Evolutionary conservation across 2,329 filamentous ascomycete genomes (phyloP).

Genomic region (Colletotrichum lentis): DNA sequence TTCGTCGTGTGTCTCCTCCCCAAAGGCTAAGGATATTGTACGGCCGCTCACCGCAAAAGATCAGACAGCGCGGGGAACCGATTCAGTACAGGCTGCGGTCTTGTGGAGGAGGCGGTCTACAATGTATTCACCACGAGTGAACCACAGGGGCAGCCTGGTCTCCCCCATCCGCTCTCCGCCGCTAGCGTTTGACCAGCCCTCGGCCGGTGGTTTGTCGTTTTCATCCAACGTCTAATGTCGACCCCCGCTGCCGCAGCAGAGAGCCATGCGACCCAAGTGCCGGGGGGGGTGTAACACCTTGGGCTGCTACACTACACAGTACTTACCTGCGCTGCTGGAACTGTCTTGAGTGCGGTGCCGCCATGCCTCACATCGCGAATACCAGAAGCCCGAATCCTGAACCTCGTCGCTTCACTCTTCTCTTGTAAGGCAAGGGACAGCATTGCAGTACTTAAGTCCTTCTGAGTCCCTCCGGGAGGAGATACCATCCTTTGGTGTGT

Average conservation of each 20-base stretch:
- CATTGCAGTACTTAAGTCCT: not conserved
- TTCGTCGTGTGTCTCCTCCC: conserved; percentile 1
- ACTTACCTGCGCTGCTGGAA: not conserved
- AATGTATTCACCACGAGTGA: conserved; percentile 3
- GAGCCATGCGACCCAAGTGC: conserved; percentile 36
- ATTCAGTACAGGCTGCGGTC: conserved; percentile 7
- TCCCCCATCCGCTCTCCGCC: conserved; percentile 24
- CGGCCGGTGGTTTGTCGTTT: conserved; percentile 29
- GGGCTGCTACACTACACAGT: conserved; percentile 2
- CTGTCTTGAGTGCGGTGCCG: conserved; percentile 7
- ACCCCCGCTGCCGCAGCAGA: conserved; percentile 25
- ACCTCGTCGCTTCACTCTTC: conserved; percentile 11
- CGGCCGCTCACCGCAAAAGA: conserved; percentile 33
- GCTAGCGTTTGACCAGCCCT: conserved; percentile 34
- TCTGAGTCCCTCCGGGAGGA: not conserved
- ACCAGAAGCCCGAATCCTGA: conserved; percentile 10
- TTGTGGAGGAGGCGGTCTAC: conserved; percentile 30
- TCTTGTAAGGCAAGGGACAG: conserved; percentile 19
- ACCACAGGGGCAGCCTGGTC: conserved; percentile 34
- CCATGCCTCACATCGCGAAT: conserved; percentile 28
- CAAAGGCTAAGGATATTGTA: conserved; percentile 17
- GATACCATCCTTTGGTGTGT: no score
- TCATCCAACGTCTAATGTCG: conserved; percentile 28
- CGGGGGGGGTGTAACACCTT: conserved; percentile 34
- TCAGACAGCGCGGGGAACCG: conserved; percentile 29